These are phyloP conservation scores for Favolaschia claudopus DNA, from an alignment of 768 basidiomycete species.

Conservation along the genomic window DNA sequence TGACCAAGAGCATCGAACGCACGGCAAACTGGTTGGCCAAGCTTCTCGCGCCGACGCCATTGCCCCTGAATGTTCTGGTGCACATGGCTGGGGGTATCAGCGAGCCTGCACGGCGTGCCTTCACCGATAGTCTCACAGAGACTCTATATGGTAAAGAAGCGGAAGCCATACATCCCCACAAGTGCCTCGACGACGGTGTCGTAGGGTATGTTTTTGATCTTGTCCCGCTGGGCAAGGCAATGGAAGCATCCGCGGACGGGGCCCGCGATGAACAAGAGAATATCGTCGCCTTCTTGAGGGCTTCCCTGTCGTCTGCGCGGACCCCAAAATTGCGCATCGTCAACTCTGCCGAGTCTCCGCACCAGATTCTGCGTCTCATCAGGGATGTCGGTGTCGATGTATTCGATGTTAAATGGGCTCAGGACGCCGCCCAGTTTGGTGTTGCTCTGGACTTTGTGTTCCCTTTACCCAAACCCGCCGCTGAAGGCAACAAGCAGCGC, in stretches of 20 bases:
- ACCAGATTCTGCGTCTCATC: constrained; percentile 76
- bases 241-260: constrained; percentile 31
- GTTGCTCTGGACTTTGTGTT: constrained; percentile 84
- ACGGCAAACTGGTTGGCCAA: constrained; percentile 68
- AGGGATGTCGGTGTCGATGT: constrained; percentile 74
- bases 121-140: constrained; percentile 66
- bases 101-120: constrained; percentile 65
- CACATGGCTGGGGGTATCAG: constrained; percentile 73
- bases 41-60: constrained; percentile 48
- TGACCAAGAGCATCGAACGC: constrained; percentile 79
- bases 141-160: constrained; percentile 62
- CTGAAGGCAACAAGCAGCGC: constrained; percentile 22
- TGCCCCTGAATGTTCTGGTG: constrained; percentile 62
- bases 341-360: constrained; percentile 66
- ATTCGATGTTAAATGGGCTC: constrained; percentile 79
- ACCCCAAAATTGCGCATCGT: constrained; percentile 67
- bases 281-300: constrained; percentile 53
- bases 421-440: constrained; percentile 70
- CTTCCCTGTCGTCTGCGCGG: constrained; percentile 67
- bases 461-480: constrained; percentile 45
- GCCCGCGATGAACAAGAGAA: constrained; percentile 19
- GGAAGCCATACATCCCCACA: constrained; percentile 56
- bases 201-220: constrained; percentile 78
- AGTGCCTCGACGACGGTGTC: constrained; percentile 71
- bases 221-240: constrained; percentile 49